These are phyloP conservation scores for Thelephora aurantiotincta DNA, from an alignment of 768 basidiomycete species.

Conservation along the genomic window DNA sequence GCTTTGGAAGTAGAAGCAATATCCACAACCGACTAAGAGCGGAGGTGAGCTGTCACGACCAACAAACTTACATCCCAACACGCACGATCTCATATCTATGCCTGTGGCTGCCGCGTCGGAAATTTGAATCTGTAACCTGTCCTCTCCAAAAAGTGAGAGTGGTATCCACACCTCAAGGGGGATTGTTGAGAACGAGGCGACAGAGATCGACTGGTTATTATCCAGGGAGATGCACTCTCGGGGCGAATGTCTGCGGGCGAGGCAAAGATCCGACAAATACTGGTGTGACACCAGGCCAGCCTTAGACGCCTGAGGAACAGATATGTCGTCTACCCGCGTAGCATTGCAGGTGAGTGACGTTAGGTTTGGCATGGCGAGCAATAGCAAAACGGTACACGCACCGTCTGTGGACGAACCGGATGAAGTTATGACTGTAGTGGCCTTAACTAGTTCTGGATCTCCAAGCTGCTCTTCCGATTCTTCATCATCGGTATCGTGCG, in stretches of 20 bases:
- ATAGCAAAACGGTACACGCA: too few relatives aligned
- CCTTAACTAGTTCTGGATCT: not conserved
- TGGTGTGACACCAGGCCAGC: too few relatives aligned
- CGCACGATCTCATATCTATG: not conserved
- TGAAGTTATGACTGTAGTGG: too few relatives aligned
- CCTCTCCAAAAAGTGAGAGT: not conserved
- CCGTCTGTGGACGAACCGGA: too few relatives aligned
- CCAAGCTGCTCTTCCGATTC: not conserved
- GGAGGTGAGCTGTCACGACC: not conserved
- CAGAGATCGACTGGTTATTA: not conserved
- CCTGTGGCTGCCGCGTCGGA: not conserved
- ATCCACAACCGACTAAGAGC: not conserved
- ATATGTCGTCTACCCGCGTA: too few relatives aligned
- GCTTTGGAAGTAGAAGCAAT: not conserved
- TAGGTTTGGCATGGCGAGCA: too few relatives aligned
- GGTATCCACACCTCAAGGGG: not conserved
- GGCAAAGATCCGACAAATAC: too few relatives aligned
- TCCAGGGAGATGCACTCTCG: not conserved
- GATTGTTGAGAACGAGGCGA: not conserved
- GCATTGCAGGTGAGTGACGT: too few relatives aligned
- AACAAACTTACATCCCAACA: not conserved
- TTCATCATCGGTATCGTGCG: not conserved
- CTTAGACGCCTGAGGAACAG: too few relatives aligned
- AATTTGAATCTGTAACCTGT: not conserved
- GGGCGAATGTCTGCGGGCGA: too few relatives aligned